These are phyloP conservation scores for Apiospora kogelbergensis DNA, from an alignment of 2,329 filamentous ascomycete species.

Conservation along the genomic window DNA sequence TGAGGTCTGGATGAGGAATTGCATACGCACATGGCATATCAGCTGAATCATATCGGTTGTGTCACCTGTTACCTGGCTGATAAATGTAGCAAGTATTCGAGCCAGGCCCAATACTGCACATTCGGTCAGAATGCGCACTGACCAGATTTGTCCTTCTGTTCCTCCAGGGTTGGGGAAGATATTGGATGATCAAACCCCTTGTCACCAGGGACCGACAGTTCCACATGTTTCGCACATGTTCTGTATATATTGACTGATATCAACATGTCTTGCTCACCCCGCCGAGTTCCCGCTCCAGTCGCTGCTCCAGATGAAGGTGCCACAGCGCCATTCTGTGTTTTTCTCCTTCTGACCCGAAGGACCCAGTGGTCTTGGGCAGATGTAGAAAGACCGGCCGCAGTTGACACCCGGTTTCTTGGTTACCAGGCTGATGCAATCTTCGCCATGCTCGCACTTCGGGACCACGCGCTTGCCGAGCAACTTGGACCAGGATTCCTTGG, in stretches of 20 bases:
- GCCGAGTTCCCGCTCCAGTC: conserved; percentile 46
- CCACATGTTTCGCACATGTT: neutral
- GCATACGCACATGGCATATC: neutral
- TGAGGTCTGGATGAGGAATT: neutral
- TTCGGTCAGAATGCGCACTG: neutral
- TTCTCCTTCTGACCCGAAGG: conserved; percentile 83
- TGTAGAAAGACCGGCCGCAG: conserved; percentile 66
- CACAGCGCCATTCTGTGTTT: conserved; percentile 83
- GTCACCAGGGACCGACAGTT: neutral
- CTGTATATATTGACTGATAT: neutral
- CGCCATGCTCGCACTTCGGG: conserved; percentile 83
- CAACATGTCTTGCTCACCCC: neutral
- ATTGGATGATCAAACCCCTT: neutral
- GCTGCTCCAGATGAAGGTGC: conserved; percentile 75
- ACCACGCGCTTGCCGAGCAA: conserved; percentile 73
- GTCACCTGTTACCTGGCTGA: neutral
- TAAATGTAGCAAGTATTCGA: neutral
- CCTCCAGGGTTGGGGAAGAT: neutral
- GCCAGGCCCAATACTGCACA: neutral
- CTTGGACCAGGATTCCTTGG: conserved; percentile 83
- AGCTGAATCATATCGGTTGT: neutral
- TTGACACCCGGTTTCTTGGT: conserved; percentile 92
- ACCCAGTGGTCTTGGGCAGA: conserved; percentile 71
- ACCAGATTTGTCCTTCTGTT: neutral
- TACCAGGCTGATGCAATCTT: conserved; percentile 78